Percentiles rank a stretch among this genome's conserved stretches.
These are phyloP conservation scores for Solanum ossicruentum DNA, from an alignment of 257 asterid species.

Conservation along the genomic window DNA sequence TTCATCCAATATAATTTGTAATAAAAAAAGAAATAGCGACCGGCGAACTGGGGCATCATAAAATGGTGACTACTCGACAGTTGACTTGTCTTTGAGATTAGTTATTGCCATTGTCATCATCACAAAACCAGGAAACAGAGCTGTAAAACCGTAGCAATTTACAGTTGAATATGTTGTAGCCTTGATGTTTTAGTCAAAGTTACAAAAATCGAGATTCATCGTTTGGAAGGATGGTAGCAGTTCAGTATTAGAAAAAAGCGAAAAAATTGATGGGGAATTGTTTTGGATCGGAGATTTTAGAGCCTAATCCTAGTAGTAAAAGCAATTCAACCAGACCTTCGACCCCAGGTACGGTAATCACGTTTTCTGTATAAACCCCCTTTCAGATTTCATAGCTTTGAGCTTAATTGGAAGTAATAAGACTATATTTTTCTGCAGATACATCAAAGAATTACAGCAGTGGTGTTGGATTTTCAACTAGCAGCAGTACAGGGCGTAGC, in stretches of 20 bases:
- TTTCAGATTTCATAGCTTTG: neutral
- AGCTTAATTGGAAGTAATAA: neutral
- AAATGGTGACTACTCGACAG: neutral
- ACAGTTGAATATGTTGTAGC: neutral
- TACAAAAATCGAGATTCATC: neutral
- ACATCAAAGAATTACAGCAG: slow-evolving; percentile 29
- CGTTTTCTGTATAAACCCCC: neutral
- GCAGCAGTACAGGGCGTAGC: slow-evolving; percentile 29
- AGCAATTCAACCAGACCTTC: slow-evolving; percentile 22
- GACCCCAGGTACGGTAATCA: slow-evolving; percentile 31
- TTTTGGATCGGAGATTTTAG: slow-evolving; percentile 43
- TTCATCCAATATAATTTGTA: neutral
- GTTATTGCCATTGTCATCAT: neutral
- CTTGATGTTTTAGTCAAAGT: neutral
- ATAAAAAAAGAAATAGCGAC: neutral
- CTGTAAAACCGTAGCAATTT: neutral
- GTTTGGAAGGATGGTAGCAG: neutral
- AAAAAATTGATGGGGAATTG: slow-evolving; percentile 69
- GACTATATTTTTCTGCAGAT: slow-evolving; percentile 23
- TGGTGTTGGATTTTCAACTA: slow-evolving; percentile 15
- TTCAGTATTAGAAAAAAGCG: neutral
- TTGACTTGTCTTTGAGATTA: neutral
- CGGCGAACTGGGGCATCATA: neutral
- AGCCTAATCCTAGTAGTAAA: slow-evolving; percentile 19
- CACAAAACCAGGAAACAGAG: neutral